Conservation (phyloP, 164 flowering plant genomes). For the Dillenia turbinata region DNA sequence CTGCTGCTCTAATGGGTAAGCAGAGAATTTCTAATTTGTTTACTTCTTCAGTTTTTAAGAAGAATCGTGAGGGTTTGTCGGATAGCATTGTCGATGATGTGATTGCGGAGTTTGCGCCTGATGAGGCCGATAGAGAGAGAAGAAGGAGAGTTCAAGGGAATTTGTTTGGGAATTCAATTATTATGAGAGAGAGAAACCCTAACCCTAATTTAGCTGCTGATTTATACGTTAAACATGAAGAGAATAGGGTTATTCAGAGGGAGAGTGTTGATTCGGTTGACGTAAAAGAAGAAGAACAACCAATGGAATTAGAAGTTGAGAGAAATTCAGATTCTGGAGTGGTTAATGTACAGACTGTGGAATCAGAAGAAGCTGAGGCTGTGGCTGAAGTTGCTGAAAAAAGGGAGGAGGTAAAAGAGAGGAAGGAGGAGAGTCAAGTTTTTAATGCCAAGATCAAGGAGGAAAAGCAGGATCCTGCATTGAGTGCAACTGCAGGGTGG, state of each 20-base stretch:
- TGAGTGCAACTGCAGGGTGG: slow-evolving; percentile 73
- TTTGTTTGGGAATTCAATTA: background rate
- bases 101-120: slow-evolving; percentile 85
- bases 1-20: slow-evolving; percentile 92
- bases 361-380: slow-evolving; percentile 7
- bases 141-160: slow-evolving; percentile 41
- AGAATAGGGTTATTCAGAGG: background rate
- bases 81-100: slow-evolving; percentile 89
- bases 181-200: slow-evolving; percentile 24
- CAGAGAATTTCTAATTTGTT: slow-evolving; percentile 77
- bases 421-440: slow-evolving; percentile 23
- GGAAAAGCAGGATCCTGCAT: slow-evolving; percentile 33
- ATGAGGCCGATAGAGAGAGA: slow-evolving; percentile 76
- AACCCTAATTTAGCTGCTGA: slow-evolving; percentile 1
- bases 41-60: slow-evolving; percentile 71
- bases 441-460: slow-evolving; percentile 68
- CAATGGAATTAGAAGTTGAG: slow-evolving; percentile 11
- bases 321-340: slow-evolving; percentile 7
- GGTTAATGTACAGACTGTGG: slow-evolving; percentile 9
- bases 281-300: background rate
- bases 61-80: slow-evolving; percentile 39
- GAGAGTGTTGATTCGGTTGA: slow-evolving; percentile 5
- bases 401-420: slow-evolving; percentile 14
- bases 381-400: slow-evolving; percentile 33
- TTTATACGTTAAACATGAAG: slow-evolving; percentile 13